Percentiles rank a stretch among this genome's conserved stretches.
Evolutionary conservation across 2,329 filamentous ascomycete species (phyloP).

Genomic region (Arthroderma sp.): DNA sequence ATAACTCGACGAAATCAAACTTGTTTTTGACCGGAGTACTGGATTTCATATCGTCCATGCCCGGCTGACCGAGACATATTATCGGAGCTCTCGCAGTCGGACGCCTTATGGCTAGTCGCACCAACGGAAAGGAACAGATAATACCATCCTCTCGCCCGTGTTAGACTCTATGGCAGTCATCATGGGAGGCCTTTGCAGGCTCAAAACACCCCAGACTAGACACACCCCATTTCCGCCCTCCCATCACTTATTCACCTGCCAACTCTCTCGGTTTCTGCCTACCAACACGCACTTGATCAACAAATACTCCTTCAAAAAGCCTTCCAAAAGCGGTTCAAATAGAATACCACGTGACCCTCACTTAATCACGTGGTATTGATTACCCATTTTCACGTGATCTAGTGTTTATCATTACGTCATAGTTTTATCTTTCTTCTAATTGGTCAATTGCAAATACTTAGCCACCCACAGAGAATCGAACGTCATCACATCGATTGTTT

Average conservation of each 20-base stretch:
- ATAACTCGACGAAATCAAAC: slow-evolving; percentile 40
- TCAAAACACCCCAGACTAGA: background rate
- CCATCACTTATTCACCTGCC: too few species aligned
- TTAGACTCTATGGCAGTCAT: slow-evolving; percentile 23
- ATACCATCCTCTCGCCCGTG: background rate
- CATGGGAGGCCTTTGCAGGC: background rate
- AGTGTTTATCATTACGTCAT: background rate
- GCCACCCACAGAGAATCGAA: background rate
- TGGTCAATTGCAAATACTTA: background rate
- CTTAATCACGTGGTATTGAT: background rate
- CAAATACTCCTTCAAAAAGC: too few species aligned
- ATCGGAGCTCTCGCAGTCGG: slow-evolving; percentile 17
- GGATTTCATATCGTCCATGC: slow-evolving; percentile 37
- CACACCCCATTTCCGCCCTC: background rate
- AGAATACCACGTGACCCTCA: too few species aligned
- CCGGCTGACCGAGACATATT: slow-evolving; percentile 33
- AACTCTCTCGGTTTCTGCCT: too few species aligned
- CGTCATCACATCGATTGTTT: slow-evolving; percentile 2
- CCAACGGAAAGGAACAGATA: slow-evolving; percentile 15
- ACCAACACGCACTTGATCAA: too few species aligned
- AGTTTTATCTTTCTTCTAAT: background rate
- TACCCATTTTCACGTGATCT: background rate
- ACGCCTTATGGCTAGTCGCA: slow-evolving; percentile 6
- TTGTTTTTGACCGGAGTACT: slow-evolving; percentile 26
- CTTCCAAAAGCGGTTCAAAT: too few species aligned